Conservation (phyloP, 768 basidiomycete genomes). For the Myochromella boudieri region DNA sequence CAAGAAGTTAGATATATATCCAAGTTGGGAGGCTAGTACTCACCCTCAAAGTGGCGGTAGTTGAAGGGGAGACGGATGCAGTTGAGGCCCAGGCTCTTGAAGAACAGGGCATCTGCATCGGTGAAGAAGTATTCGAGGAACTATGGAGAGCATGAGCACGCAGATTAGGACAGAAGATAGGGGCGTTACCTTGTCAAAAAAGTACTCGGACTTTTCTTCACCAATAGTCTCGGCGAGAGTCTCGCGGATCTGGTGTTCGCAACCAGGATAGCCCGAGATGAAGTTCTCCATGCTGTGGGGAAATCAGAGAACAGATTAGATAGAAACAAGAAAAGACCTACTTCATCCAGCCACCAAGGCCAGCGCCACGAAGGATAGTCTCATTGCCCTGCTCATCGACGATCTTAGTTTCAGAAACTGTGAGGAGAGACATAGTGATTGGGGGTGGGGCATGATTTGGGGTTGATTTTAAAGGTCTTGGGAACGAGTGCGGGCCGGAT, state of each 20-base stretch:
- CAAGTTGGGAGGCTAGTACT: not conserved
- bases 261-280: constrained; percentile 77
- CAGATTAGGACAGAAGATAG: constrained; percentile 2
- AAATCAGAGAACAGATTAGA: constrained; percentile 6
- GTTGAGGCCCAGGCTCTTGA: constrained; percentile 77
- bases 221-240: constrained; percentile 69
- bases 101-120: constrained; percentile 73
- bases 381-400: constrained; percentile 57
- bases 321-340: constrained; percentile 35
- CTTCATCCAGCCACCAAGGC: constrained; percentile 89
- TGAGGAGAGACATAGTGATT: constrained; percentile 50
- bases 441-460: constrained; percentile 5
- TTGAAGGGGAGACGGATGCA: constrained; percentile 77
- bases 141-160: constrained; percentile 30
- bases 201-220: constrained; percentile 65
- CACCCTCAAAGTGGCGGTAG: constrained; percentile 71
- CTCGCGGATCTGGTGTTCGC: constrained; percentile 76
- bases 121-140: constrained; percentile 85
- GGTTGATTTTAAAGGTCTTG: too few species aligned
- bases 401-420: constrained; percentile 58
- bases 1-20: not conserved
- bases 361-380: constrained; percentile 67
- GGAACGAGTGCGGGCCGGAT: constrained; percentile 10
- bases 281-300: constrained; percentile 70
- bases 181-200: constrained; percentile 77